Evolutionary conservation across 2,329 filamentous ascomycete species (phyloP), one percentile per base, ranked within the genome.

Genomic region (Incumbomyces delicatus): DNA sequence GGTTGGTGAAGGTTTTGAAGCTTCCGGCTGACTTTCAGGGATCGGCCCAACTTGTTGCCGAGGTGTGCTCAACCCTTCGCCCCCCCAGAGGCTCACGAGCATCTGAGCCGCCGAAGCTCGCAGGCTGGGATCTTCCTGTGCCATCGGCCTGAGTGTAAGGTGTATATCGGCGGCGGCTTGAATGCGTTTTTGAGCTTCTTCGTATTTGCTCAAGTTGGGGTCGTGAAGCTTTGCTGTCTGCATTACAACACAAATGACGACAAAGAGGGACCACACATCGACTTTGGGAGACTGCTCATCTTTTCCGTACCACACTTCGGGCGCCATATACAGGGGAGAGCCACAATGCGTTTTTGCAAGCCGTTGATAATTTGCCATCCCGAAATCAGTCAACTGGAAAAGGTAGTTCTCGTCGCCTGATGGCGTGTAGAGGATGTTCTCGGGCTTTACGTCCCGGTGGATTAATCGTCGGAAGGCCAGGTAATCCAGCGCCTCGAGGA

Each of bases 81-180:
- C 53, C n/a, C 44, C 17, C 37, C 37, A 58, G 27, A 46, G 13
- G 8, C 46, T 42, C 11, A 54, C 37, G 44, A 61, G 55, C 54
- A 61, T 60, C 16, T 61, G 51, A 12, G 53, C 58, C 3, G 57
- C 59, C 6, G 58, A 60, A 2, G 59, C 58, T 27, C 58, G 50
- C 13, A 35, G 32, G 2, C 32, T 16, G 1, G 58, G 59, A 34
- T 58, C 36, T 11, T 39, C 16, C 17, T 44, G 37, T 12, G 53
- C 55, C 57, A 60, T 60, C 7, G 42, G 42, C 3, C 42, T 38
- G 30, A 45, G 42, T n/a, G n/a, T n/a, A n/a, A n/a, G n/a, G 16
- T 37, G 16, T 20, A 38, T 18, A 7, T 45, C 16, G 31, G 33
- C 42, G 8, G 42, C 33, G 22, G 32, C 42, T 45, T 8, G 4